phyloP scores from a whole-genome alignment of 2,329 filamentous ascomycete species.

The Grosmannia clavigera region DNA sequence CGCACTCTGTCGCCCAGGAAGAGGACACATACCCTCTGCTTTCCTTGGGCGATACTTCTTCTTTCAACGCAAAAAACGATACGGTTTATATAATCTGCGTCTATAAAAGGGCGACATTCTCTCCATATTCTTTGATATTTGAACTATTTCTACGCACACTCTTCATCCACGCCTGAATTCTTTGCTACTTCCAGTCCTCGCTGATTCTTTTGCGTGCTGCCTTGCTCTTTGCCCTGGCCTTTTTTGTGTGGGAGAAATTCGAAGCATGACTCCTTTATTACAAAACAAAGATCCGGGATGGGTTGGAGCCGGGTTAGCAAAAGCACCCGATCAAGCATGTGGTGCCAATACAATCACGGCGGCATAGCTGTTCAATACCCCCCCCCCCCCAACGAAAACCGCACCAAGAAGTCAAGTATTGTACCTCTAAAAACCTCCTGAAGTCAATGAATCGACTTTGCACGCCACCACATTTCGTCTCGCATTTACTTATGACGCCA shows the following conservation, averaged over 20 bases:
- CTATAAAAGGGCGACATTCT: background rate
- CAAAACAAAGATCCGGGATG: background rate
- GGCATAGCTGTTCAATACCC: background rate
- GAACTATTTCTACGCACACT: background rate
- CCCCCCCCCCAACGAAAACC: background rate
- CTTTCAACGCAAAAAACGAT: background rate
- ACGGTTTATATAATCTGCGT: constrained; percentile 1
- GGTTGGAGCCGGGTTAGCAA: background rate
- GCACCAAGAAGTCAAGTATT: background rate
- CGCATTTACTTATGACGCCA: no score
- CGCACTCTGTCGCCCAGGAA: background rate
- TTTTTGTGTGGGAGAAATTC: background rate
- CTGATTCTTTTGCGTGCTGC: background rate
- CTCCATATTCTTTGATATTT: background rate
- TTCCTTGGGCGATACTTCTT: background rate
- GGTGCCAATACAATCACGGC: background rate
- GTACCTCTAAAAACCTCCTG: background rate
- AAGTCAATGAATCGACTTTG: background rate
- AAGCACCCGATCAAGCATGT: background rate
- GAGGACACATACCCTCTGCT: background rate
- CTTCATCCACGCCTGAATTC: background rate
- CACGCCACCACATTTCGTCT: no score
- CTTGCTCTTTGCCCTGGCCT: background rate
- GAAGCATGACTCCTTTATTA: background rate
- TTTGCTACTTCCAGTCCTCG: background rate